Percentiles rank a stretch among this genome's conserved stretches.
Conservation (phyloP, 2,329 filamentous ascomycete genomes). For the Hypoxylon sp. region DNA sequence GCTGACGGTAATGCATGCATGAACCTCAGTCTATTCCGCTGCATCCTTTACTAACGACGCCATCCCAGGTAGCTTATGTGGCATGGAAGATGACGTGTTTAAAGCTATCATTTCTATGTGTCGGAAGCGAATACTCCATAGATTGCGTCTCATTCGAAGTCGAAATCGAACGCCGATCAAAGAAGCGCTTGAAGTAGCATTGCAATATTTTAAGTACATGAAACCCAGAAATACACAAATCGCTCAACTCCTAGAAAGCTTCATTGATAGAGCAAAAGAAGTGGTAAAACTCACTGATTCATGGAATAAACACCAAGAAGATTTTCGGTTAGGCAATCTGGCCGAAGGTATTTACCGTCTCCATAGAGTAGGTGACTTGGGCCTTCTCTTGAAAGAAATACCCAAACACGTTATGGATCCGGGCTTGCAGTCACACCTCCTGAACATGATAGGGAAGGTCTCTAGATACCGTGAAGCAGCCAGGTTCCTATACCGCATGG, state of each 20-base stretch:
- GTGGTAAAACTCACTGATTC: conserved; percentile 38
- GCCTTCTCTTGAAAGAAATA: conserved; percentile 35
- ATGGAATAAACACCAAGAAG: conserved; percentile 42
- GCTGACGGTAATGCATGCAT: conserved; percentile 10
- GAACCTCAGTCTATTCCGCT: no score
- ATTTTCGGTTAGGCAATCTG: conserved; percentile 37
- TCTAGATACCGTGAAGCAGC: conserved; percentile 50
- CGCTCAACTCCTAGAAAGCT: conserved; percentile 6
- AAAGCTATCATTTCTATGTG: conserved; percentile 46
- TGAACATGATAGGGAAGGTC: conserved; percentile 49
- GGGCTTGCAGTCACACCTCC: conserved; percentile 30
- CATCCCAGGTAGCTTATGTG: conserved; percentile 2
- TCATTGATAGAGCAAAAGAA: conserved; percentile 35
- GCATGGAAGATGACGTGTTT: conserved; percentile 37
- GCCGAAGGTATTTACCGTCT: conserved; percentile 45
- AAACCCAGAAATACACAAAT: background rate
- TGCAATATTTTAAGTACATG: conserved; percentile 6
- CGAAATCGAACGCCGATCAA: conserved; percentile 22
- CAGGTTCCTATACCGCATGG: conserved; percentile 45
- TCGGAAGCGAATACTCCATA: conserved; percentile 42
- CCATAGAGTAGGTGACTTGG: conserved; percentile 27
- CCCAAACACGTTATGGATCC: conserved; percentile 34
- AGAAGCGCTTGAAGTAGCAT: conserved; percentile 13
- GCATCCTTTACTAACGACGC: background rate
- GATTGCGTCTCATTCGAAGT: conserved; percentile 37